Evolutionary conservation across 331 rosid species (phyloP).

Genomic region (Ulmus americana): DNA sequence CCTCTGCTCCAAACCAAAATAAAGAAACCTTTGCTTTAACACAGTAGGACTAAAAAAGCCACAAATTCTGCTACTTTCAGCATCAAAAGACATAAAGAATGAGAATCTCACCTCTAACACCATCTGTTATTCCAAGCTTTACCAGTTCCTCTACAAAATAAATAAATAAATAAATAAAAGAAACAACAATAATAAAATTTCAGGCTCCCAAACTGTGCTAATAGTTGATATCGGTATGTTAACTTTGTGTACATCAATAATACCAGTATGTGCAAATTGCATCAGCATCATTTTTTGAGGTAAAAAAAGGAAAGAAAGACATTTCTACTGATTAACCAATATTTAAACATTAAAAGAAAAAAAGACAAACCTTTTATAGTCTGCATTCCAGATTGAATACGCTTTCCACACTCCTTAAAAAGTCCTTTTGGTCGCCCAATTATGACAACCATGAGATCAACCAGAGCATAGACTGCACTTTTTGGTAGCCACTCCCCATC

Average conservation of each 20-base stretch:
- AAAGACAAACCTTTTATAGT: constrained; percentile 54
- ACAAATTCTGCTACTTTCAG: constrained; percentile 2
- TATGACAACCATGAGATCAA: constrained; percentile 75
- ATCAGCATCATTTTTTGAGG: not conserved
- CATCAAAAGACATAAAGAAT: constrained; percentile 12
- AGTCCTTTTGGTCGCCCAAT: constrained; percentile 93
- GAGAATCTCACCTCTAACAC: constrained; percentile 67
- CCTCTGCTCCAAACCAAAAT: constrained; percentile 47
- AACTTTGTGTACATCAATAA: not conserved
- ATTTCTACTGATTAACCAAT: not conserved
- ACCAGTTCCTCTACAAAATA: constrained; percentile 67
- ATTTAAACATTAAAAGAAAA: not conserved
- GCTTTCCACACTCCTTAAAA: constrained; percentile 86
- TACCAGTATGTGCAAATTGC: not conserved
- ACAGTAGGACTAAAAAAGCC: constrained; percentile 19
- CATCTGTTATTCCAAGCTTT: constrained; percentile 88
- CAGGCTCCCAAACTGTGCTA: constrained; percentile 16
- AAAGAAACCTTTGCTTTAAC: constrained; percentile 25
- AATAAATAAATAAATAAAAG: not conserved
- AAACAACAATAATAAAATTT: not conserved
- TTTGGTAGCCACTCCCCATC: constrained; percentile 98
- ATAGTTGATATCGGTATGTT: not conserved
- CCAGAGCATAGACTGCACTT: constrained; percentile 89
- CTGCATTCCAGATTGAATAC: constrained; percentile 76
- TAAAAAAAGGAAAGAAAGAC: not conserved